phyloP scores from a whole-genome alignment of 73 alveolate genomes.

The Stentor coeruleus region DNA sequence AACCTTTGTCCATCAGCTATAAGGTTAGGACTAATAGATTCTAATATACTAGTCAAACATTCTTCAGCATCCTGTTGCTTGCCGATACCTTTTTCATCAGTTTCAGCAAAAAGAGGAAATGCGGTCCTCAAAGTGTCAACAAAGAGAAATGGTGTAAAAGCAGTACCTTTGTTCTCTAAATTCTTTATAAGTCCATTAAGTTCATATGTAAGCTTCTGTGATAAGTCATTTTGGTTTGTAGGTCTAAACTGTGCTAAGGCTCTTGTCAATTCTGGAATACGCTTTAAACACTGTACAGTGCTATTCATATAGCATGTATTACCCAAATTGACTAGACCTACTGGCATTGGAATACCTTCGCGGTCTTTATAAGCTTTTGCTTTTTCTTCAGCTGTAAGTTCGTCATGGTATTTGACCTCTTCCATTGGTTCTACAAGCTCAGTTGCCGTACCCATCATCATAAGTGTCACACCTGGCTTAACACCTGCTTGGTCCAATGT shows the following conservation, averaged over 20 bases:
- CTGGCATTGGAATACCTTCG: conserved; percentile 87
- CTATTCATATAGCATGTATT: conserved; percentile 98
- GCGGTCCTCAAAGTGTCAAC: conserved; percentile 68
- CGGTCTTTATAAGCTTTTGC: conserved; percentile 83
- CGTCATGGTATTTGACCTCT: conserved; percentile 81
- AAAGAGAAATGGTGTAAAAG: conserved; percentile 64
- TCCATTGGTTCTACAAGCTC: conserved; percentile 51
- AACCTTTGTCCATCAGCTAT: conserved; percentile 62
- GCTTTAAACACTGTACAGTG: conserved; percentile 82
- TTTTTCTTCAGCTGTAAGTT: conserved; percentile 89
- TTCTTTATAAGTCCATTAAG: conserved; percentile 65
- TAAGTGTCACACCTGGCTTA: conserved; percentile 50
- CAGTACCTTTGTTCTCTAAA: conserved; percentile 56
- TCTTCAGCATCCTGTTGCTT: conserved; percentile 98
- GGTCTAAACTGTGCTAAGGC: conserved; percentile 50
- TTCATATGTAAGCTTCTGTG: conserved; percentile 47
- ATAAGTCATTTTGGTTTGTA: conserved; percentile 28
- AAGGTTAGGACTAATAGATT: conserved; percentile 68
- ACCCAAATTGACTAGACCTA: conserved; percentile 94
- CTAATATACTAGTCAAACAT: conserved; percentile 74
- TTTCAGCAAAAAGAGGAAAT: conserved; percentile 92
- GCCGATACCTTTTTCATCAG: conserved; percentile 74
- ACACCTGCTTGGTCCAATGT: conserved; percentile 46
- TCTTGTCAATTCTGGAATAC: conserved; percentile 79
- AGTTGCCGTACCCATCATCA: conserved; percentile 92